Evolutionary conservation across 495 filamentous ascomycete species (phyloP), one percentile per base, ranked within the genome.

Genomic region (Xylaria venustula): DNA sequence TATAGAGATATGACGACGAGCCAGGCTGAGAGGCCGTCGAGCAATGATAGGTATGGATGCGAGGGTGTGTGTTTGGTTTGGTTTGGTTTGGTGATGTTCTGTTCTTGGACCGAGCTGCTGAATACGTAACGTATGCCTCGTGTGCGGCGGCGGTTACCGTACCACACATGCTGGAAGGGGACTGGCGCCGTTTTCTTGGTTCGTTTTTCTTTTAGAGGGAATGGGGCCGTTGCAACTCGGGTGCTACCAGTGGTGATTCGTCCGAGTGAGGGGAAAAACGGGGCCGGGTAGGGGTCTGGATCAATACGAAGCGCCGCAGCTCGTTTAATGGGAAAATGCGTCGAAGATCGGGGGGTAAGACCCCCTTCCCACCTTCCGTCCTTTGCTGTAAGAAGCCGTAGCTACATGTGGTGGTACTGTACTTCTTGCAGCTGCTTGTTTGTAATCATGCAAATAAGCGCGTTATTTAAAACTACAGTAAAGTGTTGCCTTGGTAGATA

Each of bases 261-360:
- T 19, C 36, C 12, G 42, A 20, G n/a, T 3, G 40, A n/a, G 20
- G 41, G 14, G 42, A 56, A 19, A 22, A 32, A 4, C 40, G 26
- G 42, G 42, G 23, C 22, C 46, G 2, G 26, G 11, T 4, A 5
- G 48, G 11, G 26, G 32, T 7, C 9, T n/a, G 37, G 20, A 25
- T 23, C 41, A 46, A 56, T 56, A 56, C 54, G 54, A 56, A 56
- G 54, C 54, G 54, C 54, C 41, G 36, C 28, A 32, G 22, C 28
- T 42, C 23, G 17, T 47, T 47, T 22, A 26, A n/a, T 3, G n/a
- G 40, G 7, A 32, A 45, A 44, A 28, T 17, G 3, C 25, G 15
- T 20, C n/a, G 49, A 17, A n/a, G 28, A 11, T 30, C 30, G 30
- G 25, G 28, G n/a, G 17, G 1, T 19, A 37, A 12, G 30, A 54